Evolutionary conservation across 345 rosid species (phyloP), one percentile per base, ranked within the genome.

Genomic region (Populus simonii): DNA sequence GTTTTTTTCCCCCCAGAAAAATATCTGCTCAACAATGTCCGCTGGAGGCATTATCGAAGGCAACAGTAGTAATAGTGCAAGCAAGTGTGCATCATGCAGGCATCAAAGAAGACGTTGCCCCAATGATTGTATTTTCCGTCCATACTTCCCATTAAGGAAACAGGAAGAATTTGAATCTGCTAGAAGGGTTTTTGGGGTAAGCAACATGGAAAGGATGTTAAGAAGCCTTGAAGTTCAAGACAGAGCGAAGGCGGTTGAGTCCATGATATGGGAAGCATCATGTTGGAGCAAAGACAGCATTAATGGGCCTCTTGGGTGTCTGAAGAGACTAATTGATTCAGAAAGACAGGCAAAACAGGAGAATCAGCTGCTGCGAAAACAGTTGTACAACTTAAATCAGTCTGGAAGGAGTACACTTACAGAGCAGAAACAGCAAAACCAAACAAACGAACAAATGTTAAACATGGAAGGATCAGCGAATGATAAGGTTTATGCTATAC

Each of bases 11-110:
- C 35, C 36, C 36, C 39, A 36, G 43, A 39, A 39, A 9, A 39
- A 9, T 15, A 15, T 47, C 18, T 4, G 5, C 53, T 4, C 20
- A 15, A 4, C 18, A 15, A 47, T 47, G 76, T 23, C 61, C 16
- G 11, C n/a, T 0, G 67, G 51, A n/a, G 63, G 15, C 49, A 62
- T 12, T 20, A 5, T 12, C 53, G 18, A 47, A 74, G 43, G 62
- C 61, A 49, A 63, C 22, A 7, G 70, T 25, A 75, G 76, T 53
- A 45, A 69, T 12, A 20, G 3, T 13, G 79, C 78, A 33, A 72
- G 66, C 13, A 79, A 82, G 31, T 84, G 87, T 39, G 82, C 84
- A 36, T 78, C 84, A 13, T 85, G 88, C 84, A 83, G 76, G 72
- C 80, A 80, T 66, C 85, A 77, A 49, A 65, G 85, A 11, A 80